These are phyloP conservation scores for Neofusicoccum ribis DNA, from an alignment of 2,329 filamentous ascomycete species.

Conservation along the genomic window DNA sequence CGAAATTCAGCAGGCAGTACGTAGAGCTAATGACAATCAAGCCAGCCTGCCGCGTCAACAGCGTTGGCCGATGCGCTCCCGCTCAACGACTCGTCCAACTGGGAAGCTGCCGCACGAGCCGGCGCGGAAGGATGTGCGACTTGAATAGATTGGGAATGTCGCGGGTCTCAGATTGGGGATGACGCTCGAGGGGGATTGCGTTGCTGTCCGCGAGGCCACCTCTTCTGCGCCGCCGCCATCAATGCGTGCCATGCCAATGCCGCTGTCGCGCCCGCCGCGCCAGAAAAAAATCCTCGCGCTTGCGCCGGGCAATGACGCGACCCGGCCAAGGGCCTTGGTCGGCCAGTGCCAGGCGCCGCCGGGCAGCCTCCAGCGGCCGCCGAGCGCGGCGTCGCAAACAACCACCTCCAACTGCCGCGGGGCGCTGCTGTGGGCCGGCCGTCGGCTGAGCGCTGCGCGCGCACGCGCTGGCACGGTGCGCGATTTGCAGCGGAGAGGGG, in stretches of 20 bases:
- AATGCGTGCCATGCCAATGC: not conserved
- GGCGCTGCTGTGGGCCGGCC: not conserved
- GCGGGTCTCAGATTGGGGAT: not conserved
- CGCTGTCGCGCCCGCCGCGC: constrained; percentile 6
- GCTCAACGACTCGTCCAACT: not conserved
- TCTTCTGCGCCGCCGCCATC: not conserved
- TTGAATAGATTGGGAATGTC: constrained; percentile 10
- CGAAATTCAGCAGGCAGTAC: constrained; percentile 17
- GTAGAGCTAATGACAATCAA: constrained; percentile 21
- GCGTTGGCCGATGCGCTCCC: constrained; percentile 9
- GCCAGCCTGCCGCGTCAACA: constrained; percentile 17
- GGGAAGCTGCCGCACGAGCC: constrained; percentile 1
- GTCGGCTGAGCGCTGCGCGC: not conserved
- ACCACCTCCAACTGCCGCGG: not conserved
- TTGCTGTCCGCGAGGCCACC: not conserved
- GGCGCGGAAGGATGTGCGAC: constrained; percentile 11
- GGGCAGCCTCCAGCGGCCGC: no score
- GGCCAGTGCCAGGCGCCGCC: not conserved
- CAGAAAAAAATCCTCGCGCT: not conserved
- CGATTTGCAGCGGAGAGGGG: constrained; percentile 15
- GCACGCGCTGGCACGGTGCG: not conserved
- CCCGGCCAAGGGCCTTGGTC: constrained; percentile 2
- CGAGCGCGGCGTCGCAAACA: not conserved
- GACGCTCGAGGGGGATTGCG: not conserved
- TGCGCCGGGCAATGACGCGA: no score